Evolutionary conservation across 1,284 basidiomycete genomes (phyloP), one percentile per base, ranked within the genome.

Genomic region (Singerocomus rubriflavus): DNA sequence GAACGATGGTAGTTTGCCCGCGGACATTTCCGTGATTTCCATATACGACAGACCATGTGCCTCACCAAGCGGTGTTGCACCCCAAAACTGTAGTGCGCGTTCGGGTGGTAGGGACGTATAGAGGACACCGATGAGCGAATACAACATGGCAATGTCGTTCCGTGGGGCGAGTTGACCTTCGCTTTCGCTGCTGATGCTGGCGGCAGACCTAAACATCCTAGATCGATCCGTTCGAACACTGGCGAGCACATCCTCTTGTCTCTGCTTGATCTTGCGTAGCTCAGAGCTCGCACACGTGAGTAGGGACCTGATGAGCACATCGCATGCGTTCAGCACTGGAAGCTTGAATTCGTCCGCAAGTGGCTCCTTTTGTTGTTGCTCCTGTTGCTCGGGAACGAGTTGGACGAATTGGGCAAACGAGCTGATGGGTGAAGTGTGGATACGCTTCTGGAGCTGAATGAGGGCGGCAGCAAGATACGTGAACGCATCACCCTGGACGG

Each of bases 181-280:
- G 6, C 61, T 47, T 40, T 79, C 78, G 8, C 70, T 62, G 8
- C 68, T 68, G 46, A 73, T 63, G 17, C 73, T 67, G 14, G 73
- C 61, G 40, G 77, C 59, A 54, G 78, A 80, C 48, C 79, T 78
- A 50, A 75, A 72, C 50, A 68, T 69, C 49, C 81, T 70, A 25
- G 77, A 73, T 29, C 82, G 74, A 61, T 81, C 84, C 16, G 74
- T 79, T 36, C 84, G 79, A 41, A 78, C 79, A 55, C 71, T 80
- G 2, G 85, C 84, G 21, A 87, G 74, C 6, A 86, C 76, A 64
- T 97, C 94, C 68, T 97, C 94, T 65, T 97, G 93, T 36, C 86
- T 76, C 61, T 94, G 91, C 65, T 93, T 92, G 65, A 97, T 85
- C 65, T 91, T 92, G 38, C 91, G 82, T n/a, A 97, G 76, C 65